Evolutionary conservation across 2,329 filamentous ascomycete species (phyloP), one percentile per base, ranked within the genome.

Genomic region (Bipolaris bicolor): DNA sequence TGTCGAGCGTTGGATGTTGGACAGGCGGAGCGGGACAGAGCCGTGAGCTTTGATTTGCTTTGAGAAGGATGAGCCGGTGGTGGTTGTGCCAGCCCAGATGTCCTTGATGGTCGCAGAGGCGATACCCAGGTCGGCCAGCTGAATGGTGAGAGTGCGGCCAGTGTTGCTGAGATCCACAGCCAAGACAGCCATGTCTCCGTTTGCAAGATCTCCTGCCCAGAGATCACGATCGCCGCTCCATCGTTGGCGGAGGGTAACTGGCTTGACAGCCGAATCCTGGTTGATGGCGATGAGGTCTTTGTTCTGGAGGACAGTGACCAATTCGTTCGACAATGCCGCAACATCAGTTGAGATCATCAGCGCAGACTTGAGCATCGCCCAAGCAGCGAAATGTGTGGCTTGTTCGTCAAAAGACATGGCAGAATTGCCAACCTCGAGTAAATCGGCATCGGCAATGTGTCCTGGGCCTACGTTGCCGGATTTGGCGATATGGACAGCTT

Each of bases 351-450:
- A 65, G 16, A 66, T 61, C 62, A 66, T 65, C 7, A 66, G 60
- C 22, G 62, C 64, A 7, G 64, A 65, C 48, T 65, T 66, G 13
- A 66, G 48, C 64, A 66, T 66, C 16, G 64, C 64, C 64, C 64
- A 66, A 3, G 58, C 56, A 2, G 64, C 64, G 3, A 66, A 66
- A 33, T 66, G 62, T 6, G 64, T 66, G n/a, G 64, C 60, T 48
- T 66, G 62, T 50, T 66, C 64, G 37, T 66, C 64, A 16, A 63
- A 66, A 1, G 60, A 54, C 64, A 65, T 65, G 15, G 56, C 62
- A 22, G 13, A 26, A 22, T 66, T 65, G 15, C 62, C 64, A 3
- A 66, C 62, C 44, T 61, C 58, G 16, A 66, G 64, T 36, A 66
- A 22, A 20, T 66, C 64, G 24, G 64, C 64, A 46, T 66, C 64